Conservation (phyloP, 768 basidiomycete species). For the Hydnomerulius pinastri region DNA sequence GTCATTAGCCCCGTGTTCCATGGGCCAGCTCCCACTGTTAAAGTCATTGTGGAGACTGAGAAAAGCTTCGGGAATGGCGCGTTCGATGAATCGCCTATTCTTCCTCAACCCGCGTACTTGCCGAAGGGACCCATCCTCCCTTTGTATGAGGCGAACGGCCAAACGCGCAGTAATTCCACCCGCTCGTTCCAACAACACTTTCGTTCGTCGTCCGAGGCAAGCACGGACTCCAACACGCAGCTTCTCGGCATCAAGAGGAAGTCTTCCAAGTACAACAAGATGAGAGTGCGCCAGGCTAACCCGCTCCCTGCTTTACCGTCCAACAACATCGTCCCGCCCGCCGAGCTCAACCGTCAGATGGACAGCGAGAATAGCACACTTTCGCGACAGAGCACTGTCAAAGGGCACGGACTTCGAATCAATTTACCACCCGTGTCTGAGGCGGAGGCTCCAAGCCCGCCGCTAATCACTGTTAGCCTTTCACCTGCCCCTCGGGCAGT, state of each 20-base stretch:
- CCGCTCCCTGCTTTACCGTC: background rate
- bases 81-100: slow-evolving; percentile 21
- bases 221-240: slow-evolving; percentile 18
- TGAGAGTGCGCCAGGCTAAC: slow-evolving; percentile 2
- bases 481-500: slow-evolving; percentile 5
- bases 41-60: slow-evolving; percentile 10
- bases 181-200: slow-evolving; percentile 11
- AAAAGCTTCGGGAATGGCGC: slow-evolving; percentile 26
- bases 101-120: slow-evolving; percentile 5
- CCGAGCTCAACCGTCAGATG: slow-evolving; percentile 15
- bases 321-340: slow-evolving; percentile 3
- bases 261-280: slow-evolving; percentile 3
- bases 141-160: background rate
- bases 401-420: slow-evolving; percentile 6
- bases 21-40: slow-evolving; percentile 13
- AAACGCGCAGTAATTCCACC: background rate
- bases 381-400: slow-evolving; percentile 18
- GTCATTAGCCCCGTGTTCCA: slow-evolving; percentile 57
- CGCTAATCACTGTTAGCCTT: slow-evolving; percentile 2
- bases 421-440: background rate
- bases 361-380: slow-evolving; percentile 2
- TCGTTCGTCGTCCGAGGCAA: slow-evolving; percentile 14
- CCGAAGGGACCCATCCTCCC: background rate
- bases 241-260: slow-evolving; percentile 13
- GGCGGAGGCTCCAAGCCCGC: background rate